Evolutionary conservation across 2,329 filamentous ascomycete species (phyloP), one percentile per base, ranked within the genome.

Genomic region (Pyrenochaeta sp.): DNA sequence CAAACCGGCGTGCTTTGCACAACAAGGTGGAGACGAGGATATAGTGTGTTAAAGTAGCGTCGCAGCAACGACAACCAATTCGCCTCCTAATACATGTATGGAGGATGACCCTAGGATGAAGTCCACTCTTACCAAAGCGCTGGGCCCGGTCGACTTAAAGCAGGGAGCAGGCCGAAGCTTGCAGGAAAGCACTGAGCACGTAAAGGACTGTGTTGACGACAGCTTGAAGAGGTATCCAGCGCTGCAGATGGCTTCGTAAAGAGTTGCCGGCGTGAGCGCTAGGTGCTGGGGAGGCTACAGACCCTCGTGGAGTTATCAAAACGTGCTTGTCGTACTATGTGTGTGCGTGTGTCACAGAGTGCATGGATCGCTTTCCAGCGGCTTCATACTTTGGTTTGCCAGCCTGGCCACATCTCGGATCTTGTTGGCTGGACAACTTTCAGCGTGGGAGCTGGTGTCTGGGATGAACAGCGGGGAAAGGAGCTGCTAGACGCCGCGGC

Each of bases 21-120:
- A 65, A 57, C 62, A 68, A 65, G 65, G 63, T 64, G 65, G 55
- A 59, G 66, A 60, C 58, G 62, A 64, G 61, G 64, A 66, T 69
- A 67, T 68, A 67, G 64, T 59, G 60, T 58, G 62, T 70, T 65
- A 68, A 68, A 63, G 66, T 71, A 69, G 67, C 66, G 67, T 68
- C 64, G 58, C 58, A 70, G 64, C 58, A 62, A 51, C 56, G 49
- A 64, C 51, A 47, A 61, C 58, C 60, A 66, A 67, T 63, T 66
- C 60, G 58, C 66, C 56, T 69, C 64, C 56, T 27, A 63, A 65
- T 54, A 66, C 60, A 61, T 58, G 52, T 52, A 59, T 64, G 60
- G 60, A 63, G 66, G 65, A 58, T 66, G 57, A 68, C 58, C 71
- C 70, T 66, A 60, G 67, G 52, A 50, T 50, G 43, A 41, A 36